Evolutionary conservation across 768 basidiomycete species (phyloP).

Genomic region (Boletus reticuloceps): DNA sequence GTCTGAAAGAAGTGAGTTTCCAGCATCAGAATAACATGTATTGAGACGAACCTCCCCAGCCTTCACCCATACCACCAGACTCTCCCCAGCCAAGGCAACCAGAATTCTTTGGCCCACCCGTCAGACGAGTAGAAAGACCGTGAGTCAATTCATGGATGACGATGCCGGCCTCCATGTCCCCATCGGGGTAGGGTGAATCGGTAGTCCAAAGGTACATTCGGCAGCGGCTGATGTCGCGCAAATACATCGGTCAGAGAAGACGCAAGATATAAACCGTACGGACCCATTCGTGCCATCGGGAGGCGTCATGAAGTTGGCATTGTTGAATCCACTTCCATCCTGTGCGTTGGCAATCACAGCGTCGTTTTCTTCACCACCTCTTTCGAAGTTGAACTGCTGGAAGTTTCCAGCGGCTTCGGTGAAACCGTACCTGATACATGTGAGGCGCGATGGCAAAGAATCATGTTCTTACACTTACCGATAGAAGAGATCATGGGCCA

Average conservation of each 20-base stretch:
- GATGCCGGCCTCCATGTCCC: slow-evolving; percentile 94
- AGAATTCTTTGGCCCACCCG: slow-evolving; percentile 90
- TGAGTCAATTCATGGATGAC: slow-evolving; percentile 90
- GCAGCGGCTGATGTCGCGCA: slow-evolving; percentile 51
- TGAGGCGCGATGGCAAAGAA: background rate
- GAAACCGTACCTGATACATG: slow-evolving; percentile 72
- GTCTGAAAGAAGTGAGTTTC: slow-evolving; percentile 37
- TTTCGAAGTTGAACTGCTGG: slow-evolving; percentile 96
- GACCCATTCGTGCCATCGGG: slow-evolving; percentile 79
- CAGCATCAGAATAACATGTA: background rate
- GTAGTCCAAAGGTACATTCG: slow-evolving; percentile 98
- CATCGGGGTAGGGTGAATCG: slow-evolving; percentile 86
- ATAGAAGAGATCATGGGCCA: slow-evolving; percentile 82
- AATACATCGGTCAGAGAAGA: background rate
- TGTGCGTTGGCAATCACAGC: slow-evolving; percentile 94
- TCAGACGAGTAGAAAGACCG: slow-evolving; percentile 90
- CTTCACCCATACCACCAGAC: slow-evolving; percentile 96
- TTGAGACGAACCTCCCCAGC: slow-evolving; percentile 71
- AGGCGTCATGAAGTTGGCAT: slow-evolving; percentile 88
- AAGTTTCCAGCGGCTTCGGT: slow-evolving; percentile 92
- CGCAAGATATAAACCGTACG: background rate
- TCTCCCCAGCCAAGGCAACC: slow-evolving; percentile 96
- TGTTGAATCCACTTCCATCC: slow-evolving; percentile 91
- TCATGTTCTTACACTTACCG: slow-evolving; percentile 35
- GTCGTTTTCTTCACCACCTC: slow-evolving; percentile 83